These are phyloP conservation scores for Batkoa obscura DNA, from an alignment of 371 early-diverging fungal genomes.

Conservation along the genomic window DNA sequence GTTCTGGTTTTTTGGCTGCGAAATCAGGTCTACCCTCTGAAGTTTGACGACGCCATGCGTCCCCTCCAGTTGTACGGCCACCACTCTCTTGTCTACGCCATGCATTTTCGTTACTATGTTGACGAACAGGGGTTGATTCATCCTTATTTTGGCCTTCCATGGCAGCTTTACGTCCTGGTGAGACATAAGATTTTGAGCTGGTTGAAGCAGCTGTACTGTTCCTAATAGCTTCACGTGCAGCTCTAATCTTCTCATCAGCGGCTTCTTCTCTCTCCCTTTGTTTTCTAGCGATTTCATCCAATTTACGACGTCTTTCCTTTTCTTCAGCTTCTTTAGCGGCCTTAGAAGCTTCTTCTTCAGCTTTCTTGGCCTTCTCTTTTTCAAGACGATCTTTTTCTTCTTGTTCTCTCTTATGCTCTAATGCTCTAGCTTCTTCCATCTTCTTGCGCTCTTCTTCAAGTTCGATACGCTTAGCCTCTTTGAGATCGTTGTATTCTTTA, in stretches of 20 bases:
- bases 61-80: too few relatives aligned
- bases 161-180: too few relatives aligned
- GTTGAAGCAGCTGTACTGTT: too few relatives aligned
- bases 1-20: background rate
- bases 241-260: conserved; percentile 5
- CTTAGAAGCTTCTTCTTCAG: conserved; percentile 9
- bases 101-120: too few relatives aligned
- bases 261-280: conserved; percentile 6
- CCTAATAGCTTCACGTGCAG: background rate
- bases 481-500: conserved; percentile 26
- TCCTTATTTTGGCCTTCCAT: too few relatives aligned
- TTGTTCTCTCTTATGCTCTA: conserved; percentile 11
- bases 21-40: too few relatives aligned
- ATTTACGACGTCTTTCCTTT: conserved; percentile 9
- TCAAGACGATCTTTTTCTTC: conserved; percentile 16
- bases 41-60: too few relatives aligned
- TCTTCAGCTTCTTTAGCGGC: conserved; percentile 7
- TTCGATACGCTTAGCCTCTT: conserved; percentile 21
- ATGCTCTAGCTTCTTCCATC: conserved; percentile 19
- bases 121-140: too few relatives aligned
- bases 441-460: conserved; percentile 20
- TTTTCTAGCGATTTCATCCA: conserved; percentile 8
- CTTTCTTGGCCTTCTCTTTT: conserved; percentile 14
- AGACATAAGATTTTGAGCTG: too few relatives aligned
- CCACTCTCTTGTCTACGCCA: too few relatives aligned